Evolutionary conservation across 164 flowering plant genomes (phyloP).

Genomic region (Vitis riparia): DNA sequence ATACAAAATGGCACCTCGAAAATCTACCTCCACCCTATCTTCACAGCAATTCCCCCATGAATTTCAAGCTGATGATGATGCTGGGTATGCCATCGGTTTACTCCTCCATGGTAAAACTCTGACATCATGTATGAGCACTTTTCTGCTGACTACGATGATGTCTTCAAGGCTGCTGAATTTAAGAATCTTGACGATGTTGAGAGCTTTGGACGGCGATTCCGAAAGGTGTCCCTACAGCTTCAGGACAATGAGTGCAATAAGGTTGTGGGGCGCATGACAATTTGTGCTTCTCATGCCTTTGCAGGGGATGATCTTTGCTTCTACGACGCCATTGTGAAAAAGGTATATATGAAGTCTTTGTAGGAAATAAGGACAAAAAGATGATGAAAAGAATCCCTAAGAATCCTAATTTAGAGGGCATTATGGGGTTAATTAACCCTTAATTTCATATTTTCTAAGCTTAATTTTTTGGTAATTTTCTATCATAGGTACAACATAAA

Average conservation of each 20-base stretch:
- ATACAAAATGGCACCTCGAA: too few relatives aligned
- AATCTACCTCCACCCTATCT: too few relatives aligned
- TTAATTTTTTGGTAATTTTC: background rate
- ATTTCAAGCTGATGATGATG: constrained; percentile 41
- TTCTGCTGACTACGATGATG: constrained; percentile 13
- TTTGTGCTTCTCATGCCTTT: constrained; percentile 32
- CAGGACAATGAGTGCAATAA: constrained; percentile 48
- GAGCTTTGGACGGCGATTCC: constrained; percentile 30
- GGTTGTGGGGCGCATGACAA: constrained; percentile 23
- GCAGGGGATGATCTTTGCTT: constrained; percentile 29
- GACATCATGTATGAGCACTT: constrained; percentile 29
- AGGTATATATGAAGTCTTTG: constrained; percentile 5
- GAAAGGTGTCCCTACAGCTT: constrained; percentile 41
- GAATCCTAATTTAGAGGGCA: background rate
- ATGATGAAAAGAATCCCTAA: too few relatives aligned
- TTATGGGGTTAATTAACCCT: background rate
- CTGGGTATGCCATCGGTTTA: constrained; percentile 49
- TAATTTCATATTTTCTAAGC: background rate
- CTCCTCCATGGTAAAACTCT: constrained; percentile 20
- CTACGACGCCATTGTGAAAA: constrained; percentile 53
- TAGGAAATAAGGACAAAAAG: too few relatives aligned
- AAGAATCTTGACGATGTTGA: constrained; percentile 19
- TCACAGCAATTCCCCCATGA: constrained; percentile 20
- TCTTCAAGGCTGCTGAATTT: constrained; percentile 23
- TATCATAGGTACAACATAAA: constrained; percentile 28